Percentiles rank a stretch among this genome's conserved stretches.
phyloP scores from a whole-genome alignment of 176 grass and related monocot species.

The Paspalum vaginatum region DNA sequence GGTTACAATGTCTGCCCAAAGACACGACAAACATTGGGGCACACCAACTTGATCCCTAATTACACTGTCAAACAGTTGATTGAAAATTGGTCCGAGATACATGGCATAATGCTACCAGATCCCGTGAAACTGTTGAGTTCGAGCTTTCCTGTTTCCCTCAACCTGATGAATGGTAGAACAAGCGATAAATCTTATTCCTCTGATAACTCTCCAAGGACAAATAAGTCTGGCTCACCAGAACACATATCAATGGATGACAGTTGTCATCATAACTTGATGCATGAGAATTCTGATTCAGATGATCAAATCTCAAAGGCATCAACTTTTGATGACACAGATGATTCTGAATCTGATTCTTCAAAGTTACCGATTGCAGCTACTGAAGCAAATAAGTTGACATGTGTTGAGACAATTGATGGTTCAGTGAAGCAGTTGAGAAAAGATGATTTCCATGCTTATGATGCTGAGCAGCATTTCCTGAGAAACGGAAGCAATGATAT shows the following conservation, averaged over 20 bases:
- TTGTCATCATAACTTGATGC: neutral
- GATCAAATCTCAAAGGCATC: conserved; percentile 15
- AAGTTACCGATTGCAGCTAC: conserved; percentile 42
- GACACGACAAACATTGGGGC: conserved; percentile 65
- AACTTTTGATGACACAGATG: conserved; percentile 41
- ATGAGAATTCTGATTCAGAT: conserved; percentile 34
- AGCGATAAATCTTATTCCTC: conserved; percentile 32
- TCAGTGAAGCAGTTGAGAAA: conserved; percentile 29
- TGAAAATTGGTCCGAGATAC: conserved; percentile 80
- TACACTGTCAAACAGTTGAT: conserved; percentile 93
- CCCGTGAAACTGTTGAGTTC: conserved; percentile 53
- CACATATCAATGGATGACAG: conserved; percentile 24
- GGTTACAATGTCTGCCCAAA: conserved; percentile 81
- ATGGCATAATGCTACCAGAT: conserved; percentile 76
- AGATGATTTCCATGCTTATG: conserved; percentile 33
- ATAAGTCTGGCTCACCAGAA: conserved; percentile 26
- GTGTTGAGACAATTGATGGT: conserved; percentile 18
- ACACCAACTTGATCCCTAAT: conserved; percentile 84
- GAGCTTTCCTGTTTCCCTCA: conserved; percentile 51
- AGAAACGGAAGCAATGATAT: conserved; percentile 13
- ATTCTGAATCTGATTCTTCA: conserved; percentile 41
- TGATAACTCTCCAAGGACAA: conserved; percentile 23
- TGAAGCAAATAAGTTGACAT: conserved; percentile 43
- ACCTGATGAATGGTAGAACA: conserved; percentile 2
- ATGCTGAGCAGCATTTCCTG: conserved; percentile 24